Conservation (phyloP, 2,329 filamentous ascomycete species). For the Massarina eburnea region DNA sequence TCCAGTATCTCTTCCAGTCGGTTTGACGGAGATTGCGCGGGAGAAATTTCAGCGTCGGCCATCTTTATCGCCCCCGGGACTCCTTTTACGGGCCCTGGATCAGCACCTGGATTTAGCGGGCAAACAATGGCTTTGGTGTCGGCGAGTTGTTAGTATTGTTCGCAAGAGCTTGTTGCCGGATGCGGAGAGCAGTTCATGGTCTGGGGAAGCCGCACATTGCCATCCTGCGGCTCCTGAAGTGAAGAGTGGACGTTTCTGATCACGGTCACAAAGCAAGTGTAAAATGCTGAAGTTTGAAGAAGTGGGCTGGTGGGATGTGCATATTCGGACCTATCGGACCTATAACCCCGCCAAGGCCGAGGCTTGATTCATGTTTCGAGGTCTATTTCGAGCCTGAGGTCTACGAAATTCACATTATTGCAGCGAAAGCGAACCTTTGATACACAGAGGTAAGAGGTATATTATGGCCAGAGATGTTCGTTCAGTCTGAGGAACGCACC, state of each 20-base stretch:
- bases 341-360: background rate
- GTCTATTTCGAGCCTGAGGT: background rate
- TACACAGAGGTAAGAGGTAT: no score
- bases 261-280: background rate
- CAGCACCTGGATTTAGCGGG: conserved; percentile 16
- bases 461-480: no score
- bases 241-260: background rate
- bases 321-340: conserved; percentile 10
- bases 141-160: conserved; percentile 32
- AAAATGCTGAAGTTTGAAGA: conserved; percentile 7
- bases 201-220: conserved; percentile 1
- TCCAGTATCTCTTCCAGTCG: conserved; percentile 31
- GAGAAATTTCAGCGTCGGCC: conserved; percentile 8
- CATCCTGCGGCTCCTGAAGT: background rate
- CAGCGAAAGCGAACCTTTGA: no score
- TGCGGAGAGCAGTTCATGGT: conserved; percentile 9
- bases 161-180: conserved; percentile 12
- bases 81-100: conserved; percentile 11
- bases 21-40: conserved; percentile 18
- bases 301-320: conserved; percentile 7
- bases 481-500: conserved; percentile 38
- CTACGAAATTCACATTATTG: background rate
- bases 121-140: conserved; percentile 26
- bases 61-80: conserved; percentile 25
- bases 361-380: background rate